phyloP scores from a whole-genome alignment of 371 early-diverging fungal species.

The Mucor ambiguus region DNA sequence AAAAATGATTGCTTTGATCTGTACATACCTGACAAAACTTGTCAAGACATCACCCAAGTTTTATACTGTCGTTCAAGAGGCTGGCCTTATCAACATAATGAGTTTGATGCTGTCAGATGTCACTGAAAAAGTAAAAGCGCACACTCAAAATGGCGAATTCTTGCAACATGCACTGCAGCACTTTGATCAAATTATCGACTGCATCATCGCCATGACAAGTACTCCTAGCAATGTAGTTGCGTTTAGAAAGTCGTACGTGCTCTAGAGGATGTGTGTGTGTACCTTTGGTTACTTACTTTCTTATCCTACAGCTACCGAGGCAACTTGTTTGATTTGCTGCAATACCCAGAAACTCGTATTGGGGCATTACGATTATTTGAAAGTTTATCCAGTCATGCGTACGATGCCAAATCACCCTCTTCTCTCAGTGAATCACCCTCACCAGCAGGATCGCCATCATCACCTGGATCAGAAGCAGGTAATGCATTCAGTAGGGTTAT shows the following conservation, averaged over 20 bases:
- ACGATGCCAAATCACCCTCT: slow-evolving; percentile 10
- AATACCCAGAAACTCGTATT: slow-evolving; percentile 55
- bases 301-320: slow-evolving; percentile 41
- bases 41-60: slow-evolving; percentile 54
- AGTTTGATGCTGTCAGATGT: slow-evolving; percentile 60
- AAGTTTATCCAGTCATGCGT: slow-evolving; percentile 52
- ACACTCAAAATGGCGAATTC: slow-evolving; percentile 28
- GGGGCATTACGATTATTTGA: slow-evolving; percentile 57
- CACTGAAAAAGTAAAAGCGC: slow-evolving; percentile 32
- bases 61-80: slow-evolving; percentile 61
- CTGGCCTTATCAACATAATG: slow-evolving; percentile 67
- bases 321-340: slow-evolving; percentile 61
- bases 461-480: slow-evolving; percentile 7
- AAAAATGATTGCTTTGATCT: slow-evolving; percentile 54
- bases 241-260: slow-evolving; percentile 44
- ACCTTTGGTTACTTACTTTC: background rate
- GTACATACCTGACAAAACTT: slow-evolving; percentile 47
- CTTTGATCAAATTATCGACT: slow-evolving; percentile 57
- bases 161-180: slow-evolving; percentile 49
- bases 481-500: slow-evolving; percentile 56
- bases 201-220: slow-evolving; percentile 50
- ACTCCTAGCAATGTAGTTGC: slow-evolving; percentile 33
- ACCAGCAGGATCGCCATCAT: background rate
- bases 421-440: background rate
- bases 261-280: background rate